Conservation (phyloP, 495 filamentous ascomycete species). For the Penicillium simplicissimum region DNA sequence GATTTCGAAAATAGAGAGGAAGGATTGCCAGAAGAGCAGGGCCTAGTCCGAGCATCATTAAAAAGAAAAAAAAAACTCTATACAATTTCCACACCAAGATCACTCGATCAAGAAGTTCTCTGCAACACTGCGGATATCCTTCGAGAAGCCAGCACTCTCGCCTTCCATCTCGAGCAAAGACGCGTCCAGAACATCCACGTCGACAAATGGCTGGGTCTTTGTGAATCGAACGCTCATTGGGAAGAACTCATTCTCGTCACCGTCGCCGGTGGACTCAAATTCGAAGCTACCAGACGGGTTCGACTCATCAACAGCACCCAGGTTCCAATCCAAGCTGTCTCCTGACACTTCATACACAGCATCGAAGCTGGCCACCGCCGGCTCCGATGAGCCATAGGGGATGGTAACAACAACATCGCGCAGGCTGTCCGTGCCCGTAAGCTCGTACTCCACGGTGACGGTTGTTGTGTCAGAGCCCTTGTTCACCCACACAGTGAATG, state of each 20-base stretch:
- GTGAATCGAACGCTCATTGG: slow-evolving; percentile 91
- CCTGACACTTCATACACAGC: slow-evolving; percentile 92
- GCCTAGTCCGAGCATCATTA: slow-evolving; percentile 48
- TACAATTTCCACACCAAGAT: slow-evolving; percentile 34
- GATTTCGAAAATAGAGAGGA: slow-evolving; percentile 22
- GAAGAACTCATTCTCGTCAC: slow-evolving; percentile 89
- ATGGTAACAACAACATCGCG: slow-evolving; percentile 85
- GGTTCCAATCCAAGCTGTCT: slow-evolving; percentile 89
- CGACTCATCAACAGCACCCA: slow-evolving; percentile 77
- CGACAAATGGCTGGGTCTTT: slow-evolving; percentile 81
- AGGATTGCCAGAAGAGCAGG: slow-evolving; percentile 16
- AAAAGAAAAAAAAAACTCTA: slow-evolving; percentile 33
- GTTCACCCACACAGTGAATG: slow-evolving; percentile 95
- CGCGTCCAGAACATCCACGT: slow-evolving; percentile 80
- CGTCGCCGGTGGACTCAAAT: slow-evolving; percentile 78
- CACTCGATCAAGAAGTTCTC: slow-evolving; percentile 83
- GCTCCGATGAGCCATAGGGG: slow-evolving; percentile 79
- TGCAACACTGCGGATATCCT: slow-evolving; percentile 82
- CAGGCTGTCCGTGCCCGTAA: slow-evolving; percentile 71
- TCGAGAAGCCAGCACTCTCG: slow-evolving; percentile 81
- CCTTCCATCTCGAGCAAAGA: slow-evolving; percentile 71
- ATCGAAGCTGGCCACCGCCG: slow-evolving; percentile 87
- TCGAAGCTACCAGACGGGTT: slow-evolving; percentile 86
- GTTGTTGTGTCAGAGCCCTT: slow-evolving; percentile 77
- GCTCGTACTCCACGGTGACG: slow-evolving; percentile 91